Conservation (phyloP, 106 monocot genomes). For the Triglochin maritima region DNA sequence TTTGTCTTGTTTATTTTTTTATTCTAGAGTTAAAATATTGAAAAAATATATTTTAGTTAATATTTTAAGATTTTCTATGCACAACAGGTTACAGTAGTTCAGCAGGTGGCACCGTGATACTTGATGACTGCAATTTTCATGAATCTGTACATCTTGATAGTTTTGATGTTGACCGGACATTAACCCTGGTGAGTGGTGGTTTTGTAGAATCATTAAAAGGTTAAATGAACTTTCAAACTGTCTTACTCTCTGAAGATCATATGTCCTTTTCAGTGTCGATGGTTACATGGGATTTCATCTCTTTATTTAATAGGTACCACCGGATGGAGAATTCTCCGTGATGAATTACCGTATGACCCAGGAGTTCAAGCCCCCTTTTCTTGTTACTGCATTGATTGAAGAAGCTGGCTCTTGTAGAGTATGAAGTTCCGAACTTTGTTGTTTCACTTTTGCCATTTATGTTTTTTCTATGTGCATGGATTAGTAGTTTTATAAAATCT, state of each 20-base stretch:
- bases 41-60: not conserved
- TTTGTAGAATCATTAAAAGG: not conserved
- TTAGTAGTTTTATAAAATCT: too few species aligned
- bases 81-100: slow-evolving; percentile 75
- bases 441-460: not conserved
- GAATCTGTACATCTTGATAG: slow-evolving; percentile 92
- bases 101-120: slow-evolving; percentile 46
- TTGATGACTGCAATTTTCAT: slow-evolving; percentile 99
- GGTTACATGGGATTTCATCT: not conserved
- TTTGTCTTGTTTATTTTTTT: too few species aligned
- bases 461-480: not conserved
- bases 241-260: slow-evolving; percentile 1
- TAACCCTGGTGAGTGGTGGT: slow-evolving; percentile 50
- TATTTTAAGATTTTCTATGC: slow-evolving; percentile 1
- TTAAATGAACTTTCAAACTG: not conserved
- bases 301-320: slow-evolving; percentile 11
- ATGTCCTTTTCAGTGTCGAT: not conserved
- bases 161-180: slow-evolving; percentile 80
- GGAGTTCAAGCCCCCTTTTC: slow-evolving; percentile 97
- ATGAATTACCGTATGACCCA: slow-evolving; percentile 99
- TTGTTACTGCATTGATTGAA: slow-evolving; percentile 86
- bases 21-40: not conserved
- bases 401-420: slow-evolving; percentile 81
- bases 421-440: not conserved
- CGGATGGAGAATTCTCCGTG: slow-evolving; percentile 97